Evolutionary conservation across 805 yeast genomes (phyloP).

Genomic region (Wickerhamomyces chambardii): DNA sequence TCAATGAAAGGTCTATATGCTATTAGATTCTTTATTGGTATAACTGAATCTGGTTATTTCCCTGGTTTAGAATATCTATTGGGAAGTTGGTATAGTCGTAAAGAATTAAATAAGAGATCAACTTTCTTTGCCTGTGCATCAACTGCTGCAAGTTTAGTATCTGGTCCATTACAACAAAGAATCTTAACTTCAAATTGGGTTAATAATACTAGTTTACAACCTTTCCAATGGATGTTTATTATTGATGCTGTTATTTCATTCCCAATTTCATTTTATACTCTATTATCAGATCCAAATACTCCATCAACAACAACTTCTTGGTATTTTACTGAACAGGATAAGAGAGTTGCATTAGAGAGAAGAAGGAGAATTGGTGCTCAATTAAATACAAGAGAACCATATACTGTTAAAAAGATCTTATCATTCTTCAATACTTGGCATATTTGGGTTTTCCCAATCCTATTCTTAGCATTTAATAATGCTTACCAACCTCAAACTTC

Average conservation of each 20-base stretch:
- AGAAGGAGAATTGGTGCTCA: constrained; percentile 27
- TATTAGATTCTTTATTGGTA: constrained; percentile 25
- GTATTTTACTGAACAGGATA: constrained; percentile 29
- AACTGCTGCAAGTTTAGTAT: constrained; percentile 19
- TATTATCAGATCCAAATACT: constrained; percentile 29
- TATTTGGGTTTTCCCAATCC: constrained; percentile 29
- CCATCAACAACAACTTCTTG: constrained; percentile 30
- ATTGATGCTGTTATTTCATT: constrained; percentile 29
- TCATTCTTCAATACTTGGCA: constrained; percentile 36
- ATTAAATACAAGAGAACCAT: constrained; percentile 27
- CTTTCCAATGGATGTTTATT: constrained; percentile 32
- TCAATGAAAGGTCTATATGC: constrained; percentile 16
- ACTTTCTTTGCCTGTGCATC: constrained; percentile 18
- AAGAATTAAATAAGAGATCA: constrained; percentile 22
- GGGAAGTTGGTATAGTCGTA: constrained; percentile 21
- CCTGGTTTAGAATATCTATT: constrained; percentile 33
- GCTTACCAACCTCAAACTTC: neutral
- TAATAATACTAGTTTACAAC: constrained; percentile 9
- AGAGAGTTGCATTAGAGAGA: constrained; percentile 33
- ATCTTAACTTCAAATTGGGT: constrained; percentile 13
- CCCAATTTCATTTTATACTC: constrained; percentile 30
- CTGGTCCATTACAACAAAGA: constrained; percentile 24
- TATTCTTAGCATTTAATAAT: neutral
- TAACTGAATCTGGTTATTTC: constrained; percentile 33
- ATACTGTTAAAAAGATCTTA: constrained; percentile 28